Evolutionary conservation across 768 basidiomycete species (phyloP), one percentile per base, ranked within the genome.

Genomic region (Termitomyces sp.): DNA sequence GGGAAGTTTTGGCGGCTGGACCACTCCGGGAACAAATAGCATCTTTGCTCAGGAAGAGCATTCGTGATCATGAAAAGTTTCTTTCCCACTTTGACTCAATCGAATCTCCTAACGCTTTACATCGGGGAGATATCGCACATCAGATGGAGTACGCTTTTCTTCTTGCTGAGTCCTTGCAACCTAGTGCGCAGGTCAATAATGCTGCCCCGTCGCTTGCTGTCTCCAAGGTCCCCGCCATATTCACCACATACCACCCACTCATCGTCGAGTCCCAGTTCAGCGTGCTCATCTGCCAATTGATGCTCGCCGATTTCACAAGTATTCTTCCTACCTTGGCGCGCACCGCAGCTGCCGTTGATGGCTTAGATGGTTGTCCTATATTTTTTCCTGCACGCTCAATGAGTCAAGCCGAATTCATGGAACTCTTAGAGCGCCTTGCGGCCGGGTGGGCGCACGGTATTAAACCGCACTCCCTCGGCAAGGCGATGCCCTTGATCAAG

Each of bases 201-300:
- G 26, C 53, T 3, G 27, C 41, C 8, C 68, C 71, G 36, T 64
- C 69, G 7, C 67, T 69, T 13, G 65, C 63, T 48, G 64, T 78
- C 47, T 65, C 80, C 14, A 76, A 83, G 41, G 63, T 76, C 3
- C 83, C 86, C 1, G 70, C 82, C n/a, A 78, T 82, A 65, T 89
- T 90, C 74, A 91, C 93, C 51, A 92, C 93, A 0, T 95, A 94
- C 65, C 93, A 95, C 63, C 93, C 93, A 14, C 80, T 95, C 53
- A 82, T 94, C 50, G 87, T 94, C 57, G 93, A 95, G 67, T 86
- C 91, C 4, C 87, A 90, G 66, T 95, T 88, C 74, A 88, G 84
- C 61, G 77, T 92, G 53, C 77, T 95, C 34, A 77, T 93, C 60
- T 84, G 85, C 61, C 76, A 83, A 42, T 75, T 94, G 57, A 82